These are phyloP conservation scores for Yamadazyma conglobata DNA, from an alignment of 1,139 yeast genomes.

Conservation along the genomic window DNA sequence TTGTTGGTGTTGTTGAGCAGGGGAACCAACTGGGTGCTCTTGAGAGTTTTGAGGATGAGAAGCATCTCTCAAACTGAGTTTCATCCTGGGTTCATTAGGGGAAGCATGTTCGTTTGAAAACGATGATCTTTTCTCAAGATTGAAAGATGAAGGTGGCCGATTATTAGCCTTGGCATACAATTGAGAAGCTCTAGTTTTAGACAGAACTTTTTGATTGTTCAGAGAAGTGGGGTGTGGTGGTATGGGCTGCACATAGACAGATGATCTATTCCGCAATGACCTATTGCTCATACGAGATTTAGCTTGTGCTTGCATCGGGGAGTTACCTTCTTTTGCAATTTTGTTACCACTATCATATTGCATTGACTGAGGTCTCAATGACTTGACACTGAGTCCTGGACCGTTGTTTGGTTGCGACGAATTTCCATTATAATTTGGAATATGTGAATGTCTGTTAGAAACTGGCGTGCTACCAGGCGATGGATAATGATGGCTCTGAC, in stretches of 20 bases:
- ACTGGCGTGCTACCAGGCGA: constrained; percentile 8
- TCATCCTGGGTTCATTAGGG: constrained; percentile 5
- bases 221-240: constrained; percentile 42
- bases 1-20: constrained; percentile 6
- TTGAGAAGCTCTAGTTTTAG: constrained; percentile 45
- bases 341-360: constrained; percentile 3
- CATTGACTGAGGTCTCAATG: constrained; percentile 36
- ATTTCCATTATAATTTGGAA: constrained; percentile 16
- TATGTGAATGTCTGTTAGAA: constrained; percentile 28
- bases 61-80: constrained; percentile 13
- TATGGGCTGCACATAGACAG: constrained; percentile 40
- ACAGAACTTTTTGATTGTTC: constrained; percentile 40
- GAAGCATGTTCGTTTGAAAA: constrained; percentile 40
- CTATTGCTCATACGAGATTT: constrained; percentile 24
- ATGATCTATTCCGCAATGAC: constrained; percentile 27
- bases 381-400: constrained; percentile 19
- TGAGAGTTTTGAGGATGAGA: constrained; percentile 3
- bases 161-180: constrained; percentile 48
- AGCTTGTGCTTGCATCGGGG: neutral
- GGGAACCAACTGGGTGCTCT: constrained; percentile 1
- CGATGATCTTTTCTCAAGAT: constrained; percentile 47
- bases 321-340: neutral
- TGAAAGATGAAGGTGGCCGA: constrained; percentile 39
- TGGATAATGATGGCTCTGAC: constrained; percentile 16
- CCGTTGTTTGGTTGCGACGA: constrained; percentile 14